Percentiles rank a stretch among this genome's conserved stretches.
Conservation (phyloP, 306 rosid species). For the Cicer bijugum region DNA sequence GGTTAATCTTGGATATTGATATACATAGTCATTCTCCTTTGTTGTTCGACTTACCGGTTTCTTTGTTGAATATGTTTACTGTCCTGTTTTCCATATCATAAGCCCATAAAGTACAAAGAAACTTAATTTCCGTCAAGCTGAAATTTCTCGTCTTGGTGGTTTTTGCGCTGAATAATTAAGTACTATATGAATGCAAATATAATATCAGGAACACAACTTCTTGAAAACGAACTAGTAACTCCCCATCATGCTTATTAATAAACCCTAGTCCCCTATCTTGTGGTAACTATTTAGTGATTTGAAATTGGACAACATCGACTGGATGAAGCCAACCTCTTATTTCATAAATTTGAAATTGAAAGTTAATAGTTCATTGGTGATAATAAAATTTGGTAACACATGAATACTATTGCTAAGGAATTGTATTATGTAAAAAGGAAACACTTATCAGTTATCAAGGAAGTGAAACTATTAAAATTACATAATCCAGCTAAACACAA, state of each 20-base stretch:
- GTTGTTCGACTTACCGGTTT: not conserved
- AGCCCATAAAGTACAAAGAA: slow-evolving; percentile 1
- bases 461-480: slow-evolving; percentile 38
- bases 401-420: slow-evolving; percentile 41
- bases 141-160: slow-evolving; percentile 33
- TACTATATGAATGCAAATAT: slow-evolving; percentile 30
- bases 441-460: slow-evolving; percentile 28
- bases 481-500: slow-evolving; percentile 39
- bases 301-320: slow-evolving; percentile 33
- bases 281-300: slow-evolving; percentile 30
- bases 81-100: slow-evolving; percentile 7
- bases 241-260: slow-evolving; percentile 8
- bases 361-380: slow-evolving; percentile 37
- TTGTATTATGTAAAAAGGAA: slow-evolving; percentile 13
- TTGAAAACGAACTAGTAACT: slow-evolving; percentile 18
- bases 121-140: slow-evolving; percentile 34
- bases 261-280: slow-evolving; percentile 31
- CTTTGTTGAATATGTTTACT: not conserved
- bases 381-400: slow-evolving; percentile 48
- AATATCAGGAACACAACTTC: slow-evolving; percentile 31
- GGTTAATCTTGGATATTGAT: slow-evolving; percentile 31
- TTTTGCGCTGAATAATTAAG: not conserved
- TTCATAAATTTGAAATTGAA: slow-evolving; percentile 40
- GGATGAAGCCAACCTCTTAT: slow-evolving; percentile 32
- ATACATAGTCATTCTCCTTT: not conserved